Evolutionary conservation across 208 protist genomes (phyloP), one percentile per base, ranked within the genome.

Genomic region (Acanthamoeba triangularis): DNA sequence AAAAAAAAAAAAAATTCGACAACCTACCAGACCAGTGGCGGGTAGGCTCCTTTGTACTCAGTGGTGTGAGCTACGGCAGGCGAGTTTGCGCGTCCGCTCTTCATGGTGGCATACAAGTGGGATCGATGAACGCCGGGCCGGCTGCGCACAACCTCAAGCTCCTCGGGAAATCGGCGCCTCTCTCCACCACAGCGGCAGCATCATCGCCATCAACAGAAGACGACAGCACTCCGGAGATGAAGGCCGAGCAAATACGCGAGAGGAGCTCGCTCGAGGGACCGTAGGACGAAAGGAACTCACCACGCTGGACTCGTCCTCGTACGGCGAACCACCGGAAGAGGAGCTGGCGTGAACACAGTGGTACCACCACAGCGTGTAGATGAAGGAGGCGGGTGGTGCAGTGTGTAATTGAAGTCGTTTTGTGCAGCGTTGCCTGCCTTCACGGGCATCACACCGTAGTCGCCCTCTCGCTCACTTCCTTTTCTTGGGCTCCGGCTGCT

Each of bases 51-150:
- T n/a, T n/a, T n/a, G n/a, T n/a, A 65, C 59, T 65, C 59, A 65
- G 16, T 28, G 23, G 16, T 23, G 59, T 13, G n/a, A 11, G 16
- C 11, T 44, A 33, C n/a, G n/a, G 23, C 84, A 90, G 84, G 84
- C 3, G 59, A 90, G 28, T 90, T 90, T 3, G 84, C 59, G 16
- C 49, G 84, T 30, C 84, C 84, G 13, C 49, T 90, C 30, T 90
- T 90, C 33, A n/a, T 90, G 49, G 59, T 90, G 49, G 84, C 84
- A 3, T 90, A 52, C 30, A 90, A 11, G 84, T 90, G 49, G 52
- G n/a, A 10, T 61, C 33, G 30, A 90, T 90, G 84, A 67, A 90
- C 59, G 84, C 54, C 18, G 84, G 84, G 44, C 49, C 84, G 13
- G 49, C 49, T 6, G 59, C 44, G 33, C 49, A 90, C 33, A 90